Base-by-base conservation (phyloP, 441 rosid species). In the Arabidopsis lyrata region DNA sequence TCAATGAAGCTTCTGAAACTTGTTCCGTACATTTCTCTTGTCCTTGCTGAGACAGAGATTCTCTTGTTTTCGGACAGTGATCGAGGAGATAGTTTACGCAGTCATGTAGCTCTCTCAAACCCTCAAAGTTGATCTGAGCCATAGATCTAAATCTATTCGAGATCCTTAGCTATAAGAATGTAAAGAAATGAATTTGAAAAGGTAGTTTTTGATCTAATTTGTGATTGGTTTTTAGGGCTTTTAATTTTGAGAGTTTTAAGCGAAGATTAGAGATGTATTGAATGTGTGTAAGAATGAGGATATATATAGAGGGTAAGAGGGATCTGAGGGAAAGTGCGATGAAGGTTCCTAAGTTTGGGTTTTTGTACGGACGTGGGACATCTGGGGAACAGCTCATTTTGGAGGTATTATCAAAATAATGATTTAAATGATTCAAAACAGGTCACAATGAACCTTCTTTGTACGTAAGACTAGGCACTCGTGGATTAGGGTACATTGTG, bases 21-120 rank as follows among this genome's bases (percentile, higher is more conserved):
- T 84, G 78, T 34, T 85, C 77, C 6, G 83, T 79, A 87, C 89
- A 87, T 75, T 79, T 87, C 53, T 83, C 86, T 32, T 85, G 87
- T 34, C 84, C 69, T 6, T 64, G 81, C 73, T 72, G 72, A 53
- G 77, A 70, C 9, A 87, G 67, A 13, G 88, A 83, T 56, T 76
- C 81, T 74, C 82, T 82, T 59, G 84, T 76, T 38, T 57, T 58
- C 5, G 86, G 85, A 16, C 92, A 92, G 67, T 79, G 86, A 55
- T 75, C 65, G 5, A 87, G 94, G 61, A 87, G 88, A 62, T 82
- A 83, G 41, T 90, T 87, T 11, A 88, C 89, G 1, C 84, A 86
- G 79, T 83, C 85, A 73, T 92, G 97, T 56, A 90, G 59, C 77
- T 88, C 91, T 52, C 86, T 76, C 18, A 88, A 81, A 68, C 86